Conservation (phyloP, 2,329 filamentous ascomycete species). For the Botrytis deweyae region DNA sequence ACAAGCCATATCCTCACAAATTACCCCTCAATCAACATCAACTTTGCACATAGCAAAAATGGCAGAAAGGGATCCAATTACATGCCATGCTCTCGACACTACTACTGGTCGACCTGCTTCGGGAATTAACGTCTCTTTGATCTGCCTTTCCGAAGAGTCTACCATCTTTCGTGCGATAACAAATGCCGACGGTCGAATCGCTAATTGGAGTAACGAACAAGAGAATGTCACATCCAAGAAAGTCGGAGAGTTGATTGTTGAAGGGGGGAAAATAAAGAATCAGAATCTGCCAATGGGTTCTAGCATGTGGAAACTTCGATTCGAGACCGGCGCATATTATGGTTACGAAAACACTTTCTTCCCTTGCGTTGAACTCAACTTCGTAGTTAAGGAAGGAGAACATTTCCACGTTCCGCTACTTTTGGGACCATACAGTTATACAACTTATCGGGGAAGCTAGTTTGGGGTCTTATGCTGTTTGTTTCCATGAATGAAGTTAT, state of each 20-base stretch:
- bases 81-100: constrained; percentile 85
- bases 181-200: constrained; percentile 74
- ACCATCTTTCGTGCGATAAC: constrained; percentile 64
- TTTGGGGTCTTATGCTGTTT: not conserved
- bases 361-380: constrained; percentile 55
- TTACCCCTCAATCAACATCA: not conserved
- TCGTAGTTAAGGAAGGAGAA: constrained; percentile 54
- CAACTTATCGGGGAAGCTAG: constrained; percentile 75
- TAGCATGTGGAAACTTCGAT: constrained; percentile 63
- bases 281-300: constrained; percentile 33
- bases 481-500: constrained; percentile 9
- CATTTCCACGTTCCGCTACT: constrained; percentile 79
- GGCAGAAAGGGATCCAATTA: constrained; percentile 59
- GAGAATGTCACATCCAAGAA: constrained; percentile 1
- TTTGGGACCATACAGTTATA: constrained; percentile 76
- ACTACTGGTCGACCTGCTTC: constrained; percentile 68
- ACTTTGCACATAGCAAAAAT: constrained; percentile 11
- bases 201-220: constrained; percentile 51
- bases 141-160: constrained; percentile 33
- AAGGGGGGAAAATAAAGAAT: constrained; percentile 14
- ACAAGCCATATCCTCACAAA: constrained; percentile 12
- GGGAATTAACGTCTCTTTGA: constrained; percentile 58
- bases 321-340: constrained; percentile 73
- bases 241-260: constrained; percentile 24
- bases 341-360: constrained; percentile 59